Base-by-base conservation (phyloP, 2,329 filamentous ascomycete species). In the Myriosclerotinia duriaeana region DNA sequence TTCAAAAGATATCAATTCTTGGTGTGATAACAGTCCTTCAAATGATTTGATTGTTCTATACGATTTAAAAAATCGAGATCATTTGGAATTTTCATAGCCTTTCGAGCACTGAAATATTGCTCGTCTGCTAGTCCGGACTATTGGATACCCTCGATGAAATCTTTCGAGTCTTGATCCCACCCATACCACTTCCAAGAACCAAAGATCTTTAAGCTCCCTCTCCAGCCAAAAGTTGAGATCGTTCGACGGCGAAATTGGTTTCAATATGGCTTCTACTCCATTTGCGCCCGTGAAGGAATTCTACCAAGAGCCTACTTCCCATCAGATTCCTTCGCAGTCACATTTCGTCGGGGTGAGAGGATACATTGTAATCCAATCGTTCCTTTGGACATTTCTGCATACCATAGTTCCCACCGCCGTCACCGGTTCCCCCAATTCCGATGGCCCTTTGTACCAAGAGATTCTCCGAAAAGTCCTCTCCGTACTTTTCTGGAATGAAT, bases 381-480 rank as follows among this genome's bases (percentile, higher is more conserved):
- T 82, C 62, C 69, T 81, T 40, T 82, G 79, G 73, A 73, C 78
- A 48, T 82, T 80, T 71, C 78, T 83, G 56, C 74, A 77, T 53
- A 78, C 76, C 12, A 82, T 82, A 70, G 76, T 79, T n/a, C 81
- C 81, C 26, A 74, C 76, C 11, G 72, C 80, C 6, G 79, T 80
- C 8, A 73, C 72, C 30, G 76, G 75, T 59, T 77, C 76, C 3
- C 71, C 71, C 22, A 76, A 78, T 60, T 69, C 73, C 20, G 58
- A 74, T 26, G 79, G 79, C 0, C 77, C 78, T 5, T 58, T 71
- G 20, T 80, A 79, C 66, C 78, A 81, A 71, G 70, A 75, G 14
- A 71, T 80, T 38, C 71, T 82, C 44, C 78, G 80, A 56, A 80
- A 82, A 66, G 76, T 78, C 1, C 74, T 82, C 61, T 79, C 78